phyloP scores from a whole-genome alignment of 306 rosid species.

The Malus domestica region DNA sequence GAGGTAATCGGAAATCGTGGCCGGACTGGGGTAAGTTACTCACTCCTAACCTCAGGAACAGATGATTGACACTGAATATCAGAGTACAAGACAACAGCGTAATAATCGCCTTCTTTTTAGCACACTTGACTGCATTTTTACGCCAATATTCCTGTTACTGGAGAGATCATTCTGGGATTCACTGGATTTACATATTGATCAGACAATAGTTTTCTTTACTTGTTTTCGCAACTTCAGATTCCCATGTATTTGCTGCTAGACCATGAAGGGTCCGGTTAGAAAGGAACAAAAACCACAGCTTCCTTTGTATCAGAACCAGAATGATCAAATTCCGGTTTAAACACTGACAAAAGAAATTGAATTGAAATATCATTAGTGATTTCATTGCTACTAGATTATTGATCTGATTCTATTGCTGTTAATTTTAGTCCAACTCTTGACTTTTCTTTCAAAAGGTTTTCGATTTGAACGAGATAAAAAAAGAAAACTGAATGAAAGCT shows the following conservation, averaged over 20 bases:
- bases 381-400: neutral
- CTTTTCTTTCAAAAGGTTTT: neutral
- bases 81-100: neutral
- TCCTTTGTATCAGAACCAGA: neutral
- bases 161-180: neutral
- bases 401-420: neutral
- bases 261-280: neutral
- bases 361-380: neutral
- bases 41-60: neutral
- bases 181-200: neutral
- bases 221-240: neutral
- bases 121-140: constrained; percentile 1
- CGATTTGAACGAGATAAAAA: neutral
- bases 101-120: neutral
- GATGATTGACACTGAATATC: neutral
- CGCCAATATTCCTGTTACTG: neutral
- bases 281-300: neutral
- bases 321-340: neutral
- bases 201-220: neutral
- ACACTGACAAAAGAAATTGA: neutral
- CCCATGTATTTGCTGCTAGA: neutral
- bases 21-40: constrained; percentile 33
- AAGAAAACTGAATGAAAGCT: neutral
- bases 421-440: neutral
- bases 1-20: constrained; percentile 38